A percentile compares a stretch with the other conserved stretches of the same genome.
Evolutionary conservation across 495 filamentous ascomycete genomes (phyloP).

Genomic region (Saxophila tyrrhenica): DNA sequence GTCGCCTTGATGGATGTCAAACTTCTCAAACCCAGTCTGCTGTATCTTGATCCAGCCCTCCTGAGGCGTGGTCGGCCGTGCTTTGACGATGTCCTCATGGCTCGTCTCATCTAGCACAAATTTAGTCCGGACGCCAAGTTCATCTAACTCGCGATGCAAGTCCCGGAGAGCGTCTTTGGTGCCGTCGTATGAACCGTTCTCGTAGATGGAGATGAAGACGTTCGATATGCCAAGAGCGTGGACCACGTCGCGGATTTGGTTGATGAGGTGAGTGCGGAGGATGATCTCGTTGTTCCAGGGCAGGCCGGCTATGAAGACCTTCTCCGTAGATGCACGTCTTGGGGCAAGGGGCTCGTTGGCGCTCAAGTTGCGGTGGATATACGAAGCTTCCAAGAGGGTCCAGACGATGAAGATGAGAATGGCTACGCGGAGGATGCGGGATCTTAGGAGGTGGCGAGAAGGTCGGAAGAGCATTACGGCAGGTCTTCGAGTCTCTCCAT

Average conservation of each 20-base stretch:
- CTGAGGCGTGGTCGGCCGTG: conserved; percentile 21
- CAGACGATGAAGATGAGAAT: conserved; percentile 2
- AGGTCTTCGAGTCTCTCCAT: too few relatives aligned
- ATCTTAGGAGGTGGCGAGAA: neutral
- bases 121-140: conserved; percentile 39
- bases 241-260: conserved; percentile 41
- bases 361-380: conserved; percentile 1
- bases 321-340: conserved; percentile 1
- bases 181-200: conserved; percentile 62
- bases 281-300: conserved; percentile 62
- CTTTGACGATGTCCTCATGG: conserved; percentile 43
- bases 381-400: conserved; percentile 5
- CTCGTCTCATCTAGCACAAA: conserved; percentile 45
- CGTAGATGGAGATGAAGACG: conserved; percentile 57
- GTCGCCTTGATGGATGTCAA: conserved; percentile 22
- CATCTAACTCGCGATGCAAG: conserved; percentile 44
- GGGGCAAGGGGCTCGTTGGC: neutral
- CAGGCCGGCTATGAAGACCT: conserved; percentile 52
- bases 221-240: conserved; percentile 44
- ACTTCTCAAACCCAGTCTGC: conserved; percentile 8
- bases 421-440: neutral
- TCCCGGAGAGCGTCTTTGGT: conserved; percentile 53
- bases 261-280: conserved; percentile 44
- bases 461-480: conserved; percentile 1
- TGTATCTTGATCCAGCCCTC: conserved; percentile 50